A percentile compares a stretch with the other conserved stretches of the same genome.
Conservation (phyloP, 805 yeast species). For the Barnettozyma pratensis region DNA sequence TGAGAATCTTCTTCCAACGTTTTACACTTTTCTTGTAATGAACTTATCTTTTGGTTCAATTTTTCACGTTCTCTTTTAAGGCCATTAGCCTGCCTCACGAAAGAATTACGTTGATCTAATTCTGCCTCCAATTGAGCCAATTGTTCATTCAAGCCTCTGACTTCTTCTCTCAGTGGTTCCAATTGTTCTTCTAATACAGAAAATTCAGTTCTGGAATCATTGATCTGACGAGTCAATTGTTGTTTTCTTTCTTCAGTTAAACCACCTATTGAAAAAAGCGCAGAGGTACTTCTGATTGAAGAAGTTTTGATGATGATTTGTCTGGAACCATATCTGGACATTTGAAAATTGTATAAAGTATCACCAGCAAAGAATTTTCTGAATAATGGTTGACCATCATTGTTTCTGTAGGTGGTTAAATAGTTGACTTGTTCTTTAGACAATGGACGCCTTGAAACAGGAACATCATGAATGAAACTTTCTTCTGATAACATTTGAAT, state of each 20-base stretch:
- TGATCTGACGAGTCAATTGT: slow-evolving; percentile 9
- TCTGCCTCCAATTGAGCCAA: neutral
- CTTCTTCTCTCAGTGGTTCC: slow-evolving; percentile 3
- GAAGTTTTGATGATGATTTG: slow-evolving; percentile 32
- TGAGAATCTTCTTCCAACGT: slow-evolving; percentile 33
- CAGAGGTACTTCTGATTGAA: slow-evolving; percentile 5
- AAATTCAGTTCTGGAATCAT: slow-evolving; percentile 11
- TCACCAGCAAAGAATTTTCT: slow-evolving; percentile 58
- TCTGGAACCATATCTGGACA: slow-evolving; percentile 60
- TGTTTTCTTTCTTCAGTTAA: slow-evolving; percentile 17
- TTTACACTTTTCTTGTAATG: slow-evolving; percentile 28
- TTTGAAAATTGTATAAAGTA: slow-evolving; percentile 41
- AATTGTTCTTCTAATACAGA: slow-evolving; percentile 9
- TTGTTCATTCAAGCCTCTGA: neutral
- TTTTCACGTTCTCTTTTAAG: slow-evolving; percentile 17
- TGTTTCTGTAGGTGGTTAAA: slow-evolving; percentile 25
- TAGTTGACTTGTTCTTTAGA: slow-evolving; percentile 33
- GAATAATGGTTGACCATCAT: slow-evolving; percentile 42
- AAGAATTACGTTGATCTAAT: slow-evolving; percentile 1
- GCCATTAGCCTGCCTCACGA: slow-evolving; percentile 6
- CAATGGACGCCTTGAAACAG: slow-evolving; percentile 51
- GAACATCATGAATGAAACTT: slow-evolving; percentile 48
- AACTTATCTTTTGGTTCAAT: slow-evolving; percentile 23
- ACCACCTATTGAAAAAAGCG: slow-evolving; percentile 18
- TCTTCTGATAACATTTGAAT: slow-evolving; percentile 63